These are phyloP conservation scores for Rusavskia elegans DNA, from an alignment of 495 filamentous ascomycete species.

Conservation along the genomic window DNA sequence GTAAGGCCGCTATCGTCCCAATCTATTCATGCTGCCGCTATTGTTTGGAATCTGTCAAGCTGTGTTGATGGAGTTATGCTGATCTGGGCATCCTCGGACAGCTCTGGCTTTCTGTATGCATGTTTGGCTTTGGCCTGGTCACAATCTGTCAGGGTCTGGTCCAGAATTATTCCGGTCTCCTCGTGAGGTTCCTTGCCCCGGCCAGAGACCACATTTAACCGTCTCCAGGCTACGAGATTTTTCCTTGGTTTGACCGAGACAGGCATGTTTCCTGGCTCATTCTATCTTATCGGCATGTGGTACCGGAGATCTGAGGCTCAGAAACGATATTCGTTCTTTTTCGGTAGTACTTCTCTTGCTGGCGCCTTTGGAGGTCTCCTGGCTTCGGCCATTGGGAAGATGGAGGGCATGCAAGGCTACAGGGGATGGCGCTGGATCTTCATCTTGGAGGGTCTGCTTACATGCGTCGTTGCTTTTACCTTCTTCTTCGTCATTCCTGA, in stretches of 20 bases:
- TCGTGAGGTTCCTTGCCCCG: slow-evolving; percentile 22
- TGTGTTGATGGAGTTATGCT: too few species aligned
- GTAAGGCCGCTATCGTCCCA: neutral
- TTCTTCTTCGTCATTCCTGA: slow-evolving; percentile 72
- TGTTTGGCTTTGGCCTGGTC: slow-evolving; percentile 68
- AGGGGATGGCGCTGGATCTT: slow-evolving; percentile 78
- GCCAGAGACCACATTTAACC: too few species aligned
- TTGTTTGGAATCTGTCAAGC: too few species aligned
- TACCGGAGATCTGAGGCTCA: slow-evolving; percentile 79
- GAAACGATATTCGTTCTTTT: slow-evolving; percentile 82
- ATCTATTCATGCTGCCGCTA: too few species aligned
- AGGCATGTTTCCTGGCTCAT: slow-evolving; percentile 74
- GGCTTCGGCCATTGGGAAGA: slow-evolving; percentile 72
- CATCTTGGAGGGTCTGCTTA: slow-evolving; percentile 53
- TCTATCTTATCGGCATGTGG: slow-evolving; percentile 78
- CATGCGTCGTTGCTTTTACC: slow-evolving; percentile 49
- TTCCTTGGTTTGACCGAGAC: slow-evolving; percentile 79
- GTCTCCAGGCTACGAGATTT: slow-evolving; percentile 42
- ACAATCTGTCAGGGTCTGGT: slow-evolving; percentile 69
- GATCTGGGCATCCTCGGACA: too few species aligned
- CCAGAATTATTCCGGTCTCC: slow-evolving; percentile 58
- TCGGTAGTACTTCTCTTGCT: slow-evolving; percentile 63
- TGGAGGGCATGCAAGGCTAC: slow-evolving; percentile 46
- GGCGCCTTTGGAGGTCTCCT: slow-evolving; percentile 79
- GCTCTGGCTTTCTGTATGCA: slow-evolving; percentile 67